Percentiles rank a stretch among this genome's conserved stretches.
Conservation (phyloP, 140 eudicot genomes). For the Flaveria floridana region DNA sequence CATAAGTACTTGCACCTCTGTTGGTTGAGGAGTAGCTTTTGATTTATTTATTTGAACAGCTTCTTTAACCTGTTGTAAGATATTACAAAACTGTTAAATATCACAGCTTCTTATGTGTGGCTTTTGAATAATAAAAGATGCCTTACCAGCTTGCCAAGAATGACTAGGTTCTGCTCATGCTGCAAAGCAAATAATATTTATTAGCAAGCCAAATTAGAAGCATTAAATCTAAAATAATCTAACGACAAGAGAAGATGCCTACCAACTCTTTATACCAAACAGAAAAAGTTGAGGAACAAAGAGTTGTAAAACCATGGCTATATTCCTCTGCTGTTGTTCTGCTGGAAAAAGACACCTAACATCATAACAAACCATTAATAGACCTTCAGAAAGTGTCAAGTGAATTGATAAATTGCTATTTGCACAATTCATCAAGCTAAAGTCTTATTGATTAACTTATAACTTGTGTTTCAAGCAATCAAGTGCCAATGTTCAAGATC, state of each 20-base stretch:
- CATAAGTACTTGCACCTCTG: conserved; percentile 49
- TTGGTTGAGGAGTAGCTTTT: conserved; percentile 45
- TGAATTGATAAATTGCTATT: conserved; percentile 3
- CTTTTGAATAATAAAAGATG: conserved; percentile 23
- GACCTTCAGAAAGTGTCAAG: conserved; percentile 3
- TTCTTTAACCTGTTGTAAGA: conserved; percentile 58
- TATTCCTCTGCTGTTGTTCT: conserved; percentile 40
- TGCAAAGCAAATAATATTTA: conserved; percentile 38
- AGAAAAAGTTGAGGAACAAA: conserved; percentile 63
- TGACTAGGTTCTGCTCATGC: conserved; percentile 74
- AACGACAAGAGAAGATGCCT: conserved; percentile 28
- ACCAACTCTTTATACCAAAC: conserved; percentile 87
- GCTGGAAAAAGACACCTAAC: conserved; percentile 48
- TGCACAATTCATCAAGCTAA: conserved; percentile 2
- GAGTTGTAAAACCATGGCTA: conserved; percentile 61
- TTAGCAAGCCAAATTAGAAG: conserved; percentile 24
- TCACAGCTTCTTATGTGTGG: conserved; percentile 11
- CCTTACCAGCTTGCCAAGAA: conserved; percentile 67
- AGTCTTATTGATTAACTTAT: not conserved
- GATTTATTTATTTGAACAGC: conserved; percentile 49
- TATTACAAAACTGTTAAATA: conserved; percentile 11
- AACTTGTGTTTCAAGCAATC: not conserved
- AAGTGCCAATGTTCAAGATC: not conserved
- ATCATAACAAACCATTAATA: conserved; percentile 27
- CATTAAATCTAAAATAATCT: conserved; percentile 10